These are phyloP conservation scores for Amaranthus cruentus DNA, from an alignment of 148 eudicot species.

Conservation along the genomic window DNA sequence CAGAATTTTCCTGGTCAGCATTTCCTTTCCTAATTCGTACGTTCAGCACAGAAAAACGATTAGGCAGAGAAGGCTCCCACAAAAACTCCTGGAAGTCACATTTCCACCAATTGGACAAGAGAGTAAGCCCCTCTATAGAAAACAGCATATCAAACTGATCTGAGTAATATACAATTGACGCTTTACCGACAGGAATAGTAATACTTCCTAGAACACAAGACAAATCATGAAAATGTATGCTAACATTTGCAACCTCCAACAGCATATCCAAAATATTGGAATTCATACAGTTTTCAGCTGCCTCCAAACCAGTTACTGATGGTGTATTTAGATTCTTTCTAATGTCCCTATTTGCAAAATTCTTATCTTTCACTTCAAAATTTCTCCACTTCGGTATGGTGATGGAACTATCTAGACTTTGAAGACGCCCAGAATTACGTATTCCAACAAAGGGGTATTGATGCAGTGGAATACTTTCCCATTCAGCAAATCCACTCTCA, in stretches of 20 bases:
- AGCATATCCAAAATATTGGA: conserved; percentile 28
- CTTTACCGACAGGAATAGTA: conserved; percentile 54
- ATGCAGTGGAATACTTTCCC: conserved; percentile 43
- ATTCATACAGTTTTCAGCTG: conserved; percentile 14
- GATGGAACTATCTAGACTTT: conserved; percentile 33
- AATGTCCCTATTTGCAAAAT: conserved; percentile 23
- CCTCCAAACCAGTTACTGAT: conserved; percentile 14
- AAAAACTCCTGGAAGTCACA: conserved; percentile 41
- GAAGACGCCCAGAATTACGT: conserved; percentile 36
- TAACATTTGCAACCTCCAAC: conserved; percentile 39
- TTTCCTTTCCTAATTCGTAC: conserved; percentile 44
- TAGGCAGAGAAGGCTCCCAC: conserved; percentile 67
- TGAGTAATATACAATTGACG: conserved; percentile 31
- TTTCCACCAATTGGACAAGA: conserved; percentile 63
- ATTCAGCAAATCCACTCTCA: conserved; percentile 42
- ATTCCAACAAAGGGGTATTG: conserved; percentile 57
- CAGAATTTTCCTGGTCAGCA: conserved; percentile 27
- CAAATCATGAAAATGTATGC: conserved; percentile 76
- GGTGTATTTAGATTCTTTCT: conserved; percentile 18
- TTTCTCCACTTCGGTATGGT: conserved; percentile 43
- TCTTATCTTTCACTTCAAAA: conserved; percentile 28
- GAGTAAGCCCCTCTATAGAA: conserved; percentile 54
- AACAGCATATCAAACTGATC: conserved; percentile 59
- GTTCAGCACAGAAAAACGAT: conserved; percentile 57
- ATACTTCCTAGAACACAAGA: conserved; percentile 55